Conservation (phyloP, 768 basidiomycete genomes). For the Amanita pallidorosea region DNA sequence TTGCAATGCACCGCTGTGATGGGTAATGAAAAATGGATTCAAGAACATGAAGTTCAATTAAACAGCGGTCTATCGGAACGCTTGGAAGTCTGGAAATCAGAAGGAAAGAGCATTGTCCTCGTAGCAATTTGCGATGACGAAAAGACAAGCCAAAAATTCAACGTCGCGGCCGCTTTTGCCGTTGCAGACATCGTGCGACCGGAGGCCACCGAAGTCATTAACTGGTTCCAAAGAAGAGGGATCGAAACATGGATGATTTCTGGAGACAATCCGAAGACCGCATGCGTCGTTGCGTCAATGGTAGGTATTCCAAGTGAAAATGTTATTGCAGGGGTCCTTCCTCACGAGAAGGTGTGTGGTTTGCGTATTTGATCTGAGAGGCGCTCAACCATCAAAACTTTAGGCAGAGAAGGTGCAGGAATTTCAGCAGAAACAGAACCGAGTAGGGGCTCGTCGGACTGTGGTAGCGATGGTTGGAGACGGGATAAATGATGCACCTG, state of each 20-base stretch:
- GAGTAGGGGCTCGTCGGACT: conserved; percentile 19
- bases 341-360: conserved; percentile 59
- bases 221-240: conserved; percentile 37
- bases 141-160: conserved; percentile 6
- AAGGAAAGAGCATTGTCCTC: conserved; percentile 64
- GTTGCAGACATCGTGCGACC: conserved; percentile 53
- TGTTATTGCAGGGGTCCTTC: conserved; percentile 72
- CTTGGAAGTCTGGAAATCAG: conserved; percentile 46
- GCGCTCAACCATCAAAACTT: neutral
- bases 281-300: conserved; percentile 53
- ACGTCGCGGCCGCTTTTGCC: conserved; percentile 42
- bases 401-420: conserved; percentile 50
- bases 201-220: conserved; percentile 46
- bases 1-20: conserved; percentile 39
- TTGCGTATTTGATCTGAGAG: neutral
- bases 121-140: conserved; percentile 33
- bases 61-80: conserved; percentile 16
- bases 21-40: conserved; percentile 62
- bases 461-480: conserved; percentile 50
- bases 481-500: conserved; percentile 55
- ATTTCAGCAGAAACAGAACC: conserved; percentile 27
- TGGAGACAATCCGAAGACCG: conserved; percentile 60
- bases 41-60: conserved; percentile 30
- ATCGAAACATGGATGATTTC: conserved; percentile 73
- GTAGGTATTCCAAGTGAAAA: conserved; percentile 58